Conservation (phyloP, 176 grass and related monocot species). For the Musa itinerans region DNA sequence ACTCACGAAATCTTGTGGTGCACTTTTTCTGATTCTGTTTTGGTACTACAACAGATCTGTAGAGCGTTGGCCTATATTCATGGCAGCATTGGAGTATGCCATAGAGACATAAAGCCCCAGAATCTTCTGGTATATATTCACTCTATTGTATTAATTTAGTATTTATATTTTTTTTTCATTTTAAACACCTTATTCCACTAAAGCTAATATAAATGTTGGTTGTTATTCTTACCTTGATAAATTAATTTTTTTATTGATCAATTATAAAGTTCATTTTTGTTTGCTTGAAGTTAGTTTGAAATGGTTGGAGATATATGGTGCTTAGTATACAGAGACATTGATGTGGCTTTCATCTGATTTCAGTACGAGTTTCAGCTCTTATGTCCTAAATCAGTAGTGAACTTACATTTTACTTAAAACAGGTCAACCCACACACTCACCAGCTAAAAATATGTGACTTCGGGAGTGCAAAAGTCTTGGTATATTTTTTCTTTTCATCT, state of each 20-base stretch:
- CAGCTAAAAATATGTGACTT: conserved; percentile 77
- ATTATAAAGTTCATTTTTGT: too few species aligned
- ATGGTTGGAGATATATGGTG: too few species aligned
- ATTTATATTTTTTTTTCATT: not conserved
- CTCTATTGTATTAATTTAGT: not conserved
- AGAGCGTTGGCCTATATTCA: conserved; percentile 77
- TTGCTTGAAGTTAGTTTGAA: too few species aligned
- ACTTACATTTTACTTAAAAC: conserved; percentile 6
- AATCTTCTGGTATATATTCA: conserved; percentile 64
- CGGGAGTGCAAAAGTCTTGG: conserved; percentile 75
- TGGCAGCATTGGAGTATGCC: conserved; percentile 69
- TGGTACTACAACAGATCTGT: conserved; percentile 37
- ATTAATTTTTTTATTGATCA: too few species aligned
- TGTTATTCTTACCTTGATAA: too few species aligned
- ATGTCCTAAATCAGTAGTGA: not conserved
- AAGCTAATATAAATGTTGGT: too few species aligned
- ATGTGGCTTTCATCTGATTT: too few species aligned
- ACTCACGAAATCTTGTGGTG: conserved; percentile 1
- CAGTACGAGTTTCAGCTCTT: not conserved
- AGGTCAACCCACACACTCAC: conserved; percentile 78
- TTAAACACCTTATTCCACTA: not conserved
- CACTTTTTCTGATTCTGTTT: conserved; percentile 3
- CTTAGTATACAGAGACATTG: too few species aligned
- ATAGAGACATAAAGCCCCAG: conserved; percentile 75
- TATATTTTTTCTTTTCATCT: conserved; percentile 10